Evolutionary conservation across 192 early-diverging fungal genomes (phyloP), one percentile per base, ranked within the genome.

Genomic region (Pecoramyces ruminantium): DNA sequence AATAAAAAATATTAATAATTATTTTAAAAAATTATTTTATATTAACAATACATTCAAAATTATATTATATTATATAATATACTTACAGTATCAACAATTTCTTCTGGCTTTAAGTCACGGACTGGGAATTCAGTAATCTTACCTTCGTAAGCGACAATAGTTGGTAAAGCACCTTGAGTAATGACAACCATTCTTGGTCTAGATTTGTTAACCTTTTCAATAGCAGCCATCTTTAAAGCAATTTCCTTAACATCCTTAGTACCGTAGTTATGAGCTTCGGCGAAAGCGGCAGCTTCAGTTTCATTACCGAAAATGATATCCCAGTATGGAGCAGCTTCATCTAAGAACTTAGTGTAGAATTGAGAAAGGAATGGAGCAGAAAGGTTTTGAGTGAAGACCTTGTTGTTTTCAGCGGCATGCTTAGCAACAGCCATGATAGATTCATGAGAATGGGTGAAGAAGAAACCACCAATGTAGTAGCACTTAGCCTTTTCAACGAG

Each of bases 261-360:
- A 77, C 88, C 77, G 29, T 81, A 89, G 78, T 89, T 89, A 86
- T 95, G 90, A 81, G 92, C 88, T 77, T 86, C 84, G 77, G 95
- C 90, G 83, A 93, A 96, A 77, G 96, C 89, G n/a, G 86, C 89
- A 29, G 97, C 96, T 85, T 99, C 97, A 85, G 92, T 88, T 85
- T 99, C 97, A 84, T 99, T 99, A 87, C 96, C 96, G 88, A 98
- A 97, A 80, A 99, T 84, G 78, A 97, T 86, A 87, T 99, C 95
- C 81, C 92, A 89, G 88, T 97, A 97, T 39, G 93, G 93, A 80
- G 95, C 80, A 30, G 94, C 88, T 81, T 89, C 89, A 81, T 94
- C 90, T 38, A 98, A 83, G 77, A 87, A 89, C 78, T 92, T 88
- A 87, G 90, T 95, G 90, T 97, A 98, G 92, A 96, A 96, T 86